Evolutionary conservation across 768 basidiomycete genomes (phyloP).

Genomic region (Tephrocybe sp.): DNA sequence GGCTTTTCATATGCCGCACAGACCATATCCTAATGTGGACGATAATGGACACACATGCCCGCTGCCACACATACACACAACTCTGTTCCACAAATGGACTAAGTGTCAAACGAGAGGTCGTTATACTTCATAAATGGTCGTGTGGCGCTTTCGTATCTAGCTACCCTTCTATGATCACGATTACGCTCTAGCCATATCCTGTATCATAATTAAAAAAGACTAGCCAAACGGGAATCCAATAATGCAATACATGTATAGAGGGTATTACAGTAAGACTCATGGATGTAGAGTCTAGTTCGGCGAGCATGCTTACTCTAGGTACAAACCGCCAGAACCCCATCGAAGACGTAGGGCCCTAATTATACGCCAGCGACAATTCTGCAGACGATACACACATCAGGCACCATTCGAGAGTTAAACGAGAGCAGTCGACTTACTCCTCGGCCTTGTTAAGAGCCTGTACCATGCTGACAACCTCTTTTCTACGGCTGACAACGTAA

Average conservation of each 20-base stretch:
- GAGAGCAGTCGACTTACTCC: conserved; percentile 58
- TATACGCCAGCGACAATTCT: conserved; percentile 70
- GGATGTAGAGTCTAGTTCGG: conserved; percentile 25
- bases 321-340: conserved; percentile 7
- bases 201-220: conserved; percentile 8
- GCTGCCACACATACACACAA: too few species aligned
- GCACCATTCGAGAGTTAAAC: conserved; percentile 1
- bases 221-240: conserved; percentile 16
- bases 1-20: neutral
- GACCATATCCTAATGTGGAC: neutral
- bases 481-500: conserved; percentile 83
- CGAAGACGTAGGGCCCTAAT: conserved; percentile 3
- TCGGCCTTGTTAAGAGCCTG: conserved; percentile 95
- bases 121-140: too few species aligned
- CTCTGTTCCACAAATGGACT: too few species aligned
- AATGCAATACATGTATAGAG: conserved; percentile 21
- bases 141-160: too few species aligned
- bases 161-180: neutral
- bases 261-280: conserved; percentile 29
- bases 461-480: conserved; percentile 94
- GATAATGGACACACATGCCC: neutral
- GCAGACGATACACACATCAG: conserved; percentile 1
- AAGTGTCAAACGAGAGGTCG: too few species aligned
- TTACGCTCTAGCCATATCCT: neutral
- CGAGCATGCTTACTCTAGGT: conserved; percentile 21